These are phyloP conservation scores for Solioccasus polychromus DNA, from an alignment of 768 basidiomycete species.

Conservation along the genomic window DNA sequence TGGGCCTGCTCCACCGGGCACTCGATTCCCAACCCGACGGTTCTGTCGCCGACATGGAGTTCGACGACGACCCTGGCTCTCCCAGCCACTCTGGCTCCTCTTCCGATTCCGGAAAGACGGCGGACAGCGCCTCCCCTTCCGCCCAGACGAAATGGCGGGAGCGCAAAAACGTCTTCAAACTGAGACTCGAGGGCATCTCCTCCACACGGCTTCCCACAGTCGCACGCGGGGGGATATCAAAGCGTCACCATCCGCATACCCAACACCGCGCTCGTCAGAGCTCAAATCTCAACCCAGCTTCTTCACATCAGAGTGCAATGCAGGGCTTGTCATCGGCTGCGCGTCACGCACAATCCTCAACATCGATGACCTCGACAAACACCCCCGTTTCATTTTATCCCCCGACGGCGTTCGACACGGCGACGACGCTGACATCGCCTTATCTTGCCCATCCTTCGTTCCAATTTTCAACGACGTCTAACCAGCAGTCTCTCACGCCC, in stretches of 20 bases:
- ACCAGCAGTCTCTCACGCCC: constrained; percentile 10
- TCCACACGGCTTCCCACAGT: constrained; percentile 19
- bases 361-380: constrained; percentile 17
- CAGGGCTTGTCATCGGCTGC: constrained; percentile 11
- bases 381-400: constrained; percentile 25
- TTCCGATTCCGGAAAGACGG: constrained; percentile 26
- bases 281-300: constrained; percentile 28
- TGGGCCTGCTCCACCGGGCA: constrained; percentile 33
- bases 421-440: constrained; percentile 32
- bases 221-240: constrained; percentile 25
- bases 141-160: constrained; percentile 45
- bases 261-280: constrained; percentile 30
- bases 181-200: constrained; percentile 46
- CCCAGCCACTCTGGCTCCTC: constrained; percentile 20
- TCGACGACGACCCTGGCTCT: constrained; percentile 22
- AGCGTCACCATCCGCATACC: constrained; percentile 23
- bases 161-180: constrained; percentile 58
- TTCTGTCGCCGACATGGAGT: constrained; percentile 5
- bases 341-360: constrained; percentile 15
- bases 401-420: constrained; percentile 28
- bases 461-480: constrained; percentile 19
- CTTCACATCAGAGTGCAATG: constrained; percentile 18
- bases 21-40: constrained; percentile 8
- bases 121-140: constrained; percentile 29
- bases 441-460: constrained; percentile 31